Base-by-base conservation (phyloP, 2,329 filamentous ascomycete genomes). In the Beauveria pseudobassiana region DNA sequence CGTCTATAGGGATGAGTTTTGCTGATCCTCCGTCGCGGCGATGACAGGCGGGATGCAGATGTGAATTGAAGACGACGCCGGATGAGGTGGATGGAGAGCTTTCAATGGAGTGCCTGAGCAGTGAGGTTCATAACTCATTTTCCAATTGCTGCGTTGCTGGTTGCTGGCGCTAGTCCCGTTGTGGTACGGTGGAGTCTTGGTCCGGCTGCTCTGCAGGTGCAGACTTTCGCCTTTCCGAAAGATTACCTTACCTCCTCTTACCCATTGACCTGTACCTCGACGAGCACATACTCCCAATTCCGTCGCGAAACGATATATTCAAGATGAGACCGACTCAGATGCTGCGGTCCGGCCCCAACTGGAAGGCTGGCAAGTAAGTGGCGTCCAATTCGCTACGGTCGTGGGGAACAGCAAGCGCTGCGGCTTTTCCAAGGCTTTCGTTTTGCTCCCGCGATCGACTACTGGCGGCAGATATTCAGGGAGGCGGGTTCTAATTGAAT, bases 261-360 rank as follows among this genome's bases (percentile, higher is more conserved):
- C 50, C 45, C 50, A 59, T 57, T 61, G 63, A 62, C 53, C 54
- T 54, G 10, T 20, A 42, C n/a, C 26, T 28, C 51, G 46, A 50
- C 61, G 59, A 48, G 26, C 34, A 42, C 20, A 30, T 53, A 40
- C 3, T 1, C 46, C 26, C 53, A 20, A 46, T 50, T 42, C 45
- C 42, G 50, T 59, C 58, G 52, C 53, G 60, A 58, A 56, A 59
- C 62, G 49, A 51, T 34, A 48, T 48, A 64, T 63, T 55, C 69
- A 77, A 69, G 61, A 77, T 77, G 75, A 75, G 74, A 74, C 75
- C 75, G 68, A 76, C 75, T 61, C 75, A 76, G 69, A 68, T 68
- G 65, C 71, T 76, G 64, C 68, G 66, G 62, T 64, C 69, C 65
- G 69, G 74, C 55, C 69, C 70, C 64, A 72, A 74, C 66, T 66